Conservation (phyloP, 768 basidiomycete genomes). For the Serendipita sp. region DNA sequence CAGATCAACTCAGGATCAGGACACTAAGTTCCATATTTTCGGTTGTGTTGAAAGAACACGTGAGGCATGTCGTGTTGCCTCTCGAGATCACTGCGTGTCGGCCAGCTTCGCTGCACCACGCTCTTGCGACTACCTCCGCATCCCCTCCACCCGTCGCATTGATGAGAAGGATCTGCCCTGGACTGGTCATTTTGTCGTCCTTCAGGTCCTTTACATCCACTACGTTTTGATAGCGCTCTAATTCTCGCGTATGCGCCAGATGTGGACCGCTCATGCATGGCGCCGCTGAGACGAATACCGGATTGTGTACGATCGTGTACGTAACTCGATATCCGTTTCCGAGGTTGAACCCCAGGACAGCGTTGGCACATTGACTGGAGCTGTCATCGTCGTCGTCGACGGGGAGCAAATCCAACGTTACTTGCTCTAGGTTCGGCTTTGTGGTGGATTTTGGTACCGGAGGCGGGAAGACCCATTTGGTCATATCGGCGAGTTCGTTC, state of each 20-base stretch:
- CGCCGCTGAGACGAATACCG: constrained; percentile 4
- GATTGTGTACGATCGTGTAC: constrained; percentile 3
- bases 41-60: constrained; percentile 1
- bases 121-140: constrained; percentile 5
- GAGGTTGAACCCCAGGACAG: neutral
- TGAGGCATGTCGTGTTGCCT: neutral
- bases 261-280: constrained; percentile 5
- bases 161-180: neutral
- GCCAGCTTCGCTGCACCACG: constrained; percentile 6
- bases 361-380: constrained; percentile 3
- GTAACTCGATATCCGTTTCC: neutral
- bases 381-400: neutral
- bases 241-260: neutral
- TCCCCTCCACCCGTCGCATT: constrained; percentile 6
- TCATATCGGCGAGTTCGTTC: constrained; percentile 4
- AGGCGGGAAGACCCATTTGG: neutral
- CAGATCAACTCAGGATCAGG: neutral
- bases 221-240: constrained; percentile 5
- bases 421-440: neutral
- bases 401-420: neutral
- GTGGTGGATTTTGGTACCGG: neutral
- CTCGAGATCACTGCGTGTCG: constrained; percentile 3
- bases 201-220: constrained; percentile 1
- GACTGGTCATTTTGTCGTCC: neutral
- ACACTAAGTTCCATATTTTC: neutral